These are phyloP conservation scores for Vigna hirtella DNA, from an alignment of 306 rosid species.

Conservation along the genomic window DNA sequence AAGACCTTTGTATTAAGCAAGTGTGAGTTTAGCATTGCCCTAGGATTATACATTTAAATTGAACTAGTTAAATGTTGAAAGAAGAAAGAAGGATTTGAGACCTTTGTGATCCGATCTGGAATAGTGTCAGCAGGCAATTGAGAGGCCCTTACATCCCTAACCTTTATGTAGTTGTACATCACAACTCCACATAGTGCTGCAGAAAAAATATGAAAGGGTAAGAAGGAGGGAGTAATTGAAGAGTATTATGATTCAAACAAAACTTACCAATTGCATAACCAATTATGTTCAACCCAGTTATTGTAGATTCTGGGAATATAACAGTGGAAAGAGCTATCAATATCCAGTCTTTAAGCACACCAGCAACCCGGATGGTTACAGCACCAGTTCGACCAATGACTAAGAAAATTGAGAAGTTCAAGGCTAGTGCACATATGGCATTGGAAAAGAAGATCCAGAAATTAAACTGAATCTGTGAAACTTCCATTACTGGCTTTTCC, in stretches of 20 bases:
- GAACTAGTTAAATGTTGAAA: slow-evolving; percentile 9
- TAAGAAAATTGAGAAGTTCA: slow-evolving; percentile 89
- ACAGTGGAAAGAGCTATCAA: slow-evolving; percentile 87
- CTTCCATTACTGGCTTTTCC: slow-evolving; percentile 79
- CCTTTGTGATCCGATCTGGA: slow-evolving; percentile 73
- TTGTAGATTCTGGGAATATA: slow-evolving; percentile 81
- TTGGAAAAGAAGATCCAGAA: slow-evolving; percentile 90
- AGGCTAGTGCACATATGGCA: slow-evolving; percentile 86
- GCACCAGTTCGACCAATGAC: slow-evolving; percentile 95
- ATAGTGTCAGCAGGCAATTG: slow-evolving; percentile 65
- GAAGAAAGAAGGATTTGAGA: slow-evolving; percentile 31
- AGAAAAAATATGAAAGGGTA: slow-evolving; percentile 24
- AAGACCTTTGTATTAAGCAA: slow-evolving; percentile 53
- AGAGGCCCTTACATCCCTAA: slow-evolving; percentile 84
- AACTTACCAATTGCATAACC: slow-evolving; percentile 85
- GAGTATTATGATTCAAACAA: slow-evolving; percentile 27
- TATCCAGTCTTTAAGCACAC: slow-evolving; percentile 92
- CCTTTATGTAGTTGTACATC: slow-evolving; percentile 87
- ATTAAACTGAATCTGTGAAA: slow-evolving; percentile 74
- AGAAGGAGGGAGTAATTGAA: slow-evolving; percentile 1
- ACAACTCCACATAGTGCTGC: slow-evolving; percentile 87
- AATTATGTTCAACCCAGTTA: slow-evolving; percentile 80
- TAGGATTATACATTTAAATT: not conserved
- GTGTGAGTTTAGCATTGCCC: not conserved
- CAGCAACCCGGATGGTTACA: slow-evolving; percentile 87